Evolutionary conservation across 768 basidiomycete species (phyloP).

Genomic region (Leucocoprinus sp.): DNA sequence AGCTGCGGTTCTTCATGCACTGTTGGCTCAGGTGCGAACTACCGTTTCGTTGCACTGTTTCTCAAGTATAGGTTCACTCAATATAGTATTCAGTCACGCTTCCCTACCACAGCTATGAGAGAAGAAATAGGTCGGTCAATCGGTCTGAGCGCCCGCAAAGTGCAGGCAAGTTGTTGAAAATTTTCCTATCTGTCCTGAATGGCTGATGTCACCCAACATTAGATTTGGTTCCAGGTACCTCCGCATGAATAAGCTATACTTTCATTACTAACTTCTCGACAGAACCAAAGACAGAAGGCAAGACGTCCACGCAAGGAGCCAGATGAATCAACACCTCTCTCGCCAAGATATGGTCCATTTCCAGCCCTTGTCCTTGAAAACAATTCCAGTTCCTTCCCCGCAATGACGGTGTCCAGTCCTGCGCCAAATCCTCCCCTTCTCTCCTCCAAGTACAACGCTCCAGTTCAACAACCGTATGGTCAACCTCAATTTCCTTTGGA

Average conservation of each 20-base stretch:
- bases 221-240: constrained; percentile 87
- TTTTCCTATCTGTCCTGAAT: neutral
- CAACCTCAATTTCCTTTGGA: constrained; percentile 18
- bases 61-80: neutral
- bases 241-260: constrained; percentile 12
- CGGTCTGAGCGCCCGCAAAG: constrained; percentile 84
- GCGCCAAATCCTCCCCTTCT: constrained; percentile 7
- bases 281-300: constrained; percentile 88
- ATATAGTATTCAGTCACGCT: constrained; percentile 54
- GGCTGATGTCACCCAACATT: constrained; percentile 16
- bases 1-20: constrained; percentile 77
- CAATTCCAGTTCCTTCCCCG: constrained; percentile 9
- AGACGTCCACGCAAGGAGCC: constrained; percentile 63
- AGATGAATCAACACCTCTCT: constrained; percentile 40
- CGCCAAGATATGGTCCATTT: constrained; percentile 59
- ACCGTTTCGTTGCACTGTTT: neutral
- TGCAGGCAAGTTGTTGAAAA: constrained; percentile 54
- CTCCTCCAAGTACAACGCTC: constrained; percentile 7
- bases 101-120: constrained; percentile 80
- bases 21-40: constrained; percentile 74
- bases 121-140: constrained; percentile 84
- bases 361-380: constrained; percentile 21
- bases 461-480: constrained; percentile 12
- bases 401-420: constrained; percentile 1
- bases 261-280: constrained; percentile 14